Base-by-base conservation (phyloP, 345 rosid genomes). In the Eucalyptus cloeziana region DNA sequence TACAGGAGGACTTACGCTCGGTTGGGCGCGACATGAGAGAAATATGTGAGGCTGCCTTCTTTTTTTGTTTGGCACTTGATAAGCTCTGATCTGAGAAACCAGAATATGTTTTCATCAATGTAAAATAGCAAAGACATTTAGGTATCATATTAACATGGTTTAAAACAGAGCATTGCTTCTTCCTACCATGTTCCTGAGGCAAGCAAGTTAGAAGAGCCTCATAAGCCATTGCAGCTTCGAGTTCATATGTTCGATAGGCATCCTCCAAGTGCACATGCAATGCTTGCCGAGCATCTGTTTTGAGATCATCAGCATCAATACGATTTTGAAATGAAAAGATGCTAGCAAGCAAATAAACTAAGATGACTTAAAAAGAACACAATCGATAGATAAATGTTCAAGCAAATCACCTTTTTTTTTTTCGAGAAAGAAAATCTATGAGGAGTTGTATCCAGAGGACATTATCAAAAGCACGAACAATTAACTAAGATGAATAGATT, bases 21-120 rank as follows among this genome's bases (percentile, higher is more conserved):
- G 97, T 95, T 91, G 96, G 97, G 90, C 98, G 95, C 60, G 91
- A 93, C 92, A 95, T 90, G 49, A 97, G 90, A 62, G 99, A 95
- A 90, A 93, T 89, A 88, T 97, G 98, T 89, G 95, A 87, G 80
- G 92, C 91, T 45, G 87, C 91, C 95, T 93, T 95, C 91, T 92
- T 94, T 54, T 51, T 89, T 67, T 56, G 93, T 79, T 91, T 91
- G 33, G 87, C 33, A 87, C 87, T 86, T 40, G 49, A 81, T 25
- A 64, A 90, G 91, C 89, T 91, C 89, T 91, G 83, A 69, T 92
- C 99, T 95, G 96, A 60, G 67, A 49, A 13, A 64, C 25, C 25
- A 2, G 45, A 60, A 27, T 43, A 52, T 67, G 58, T 45, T 4
- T 22, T 31, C 3, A 64, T 19, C 27, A 40, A 19, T 76, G 51